A percentile compares a stretch with the other conserved stretches of the same genome.
Conservation (phyloP, 192 early-diverging fungal genomes). For the Coemansia sp. region DNA sequence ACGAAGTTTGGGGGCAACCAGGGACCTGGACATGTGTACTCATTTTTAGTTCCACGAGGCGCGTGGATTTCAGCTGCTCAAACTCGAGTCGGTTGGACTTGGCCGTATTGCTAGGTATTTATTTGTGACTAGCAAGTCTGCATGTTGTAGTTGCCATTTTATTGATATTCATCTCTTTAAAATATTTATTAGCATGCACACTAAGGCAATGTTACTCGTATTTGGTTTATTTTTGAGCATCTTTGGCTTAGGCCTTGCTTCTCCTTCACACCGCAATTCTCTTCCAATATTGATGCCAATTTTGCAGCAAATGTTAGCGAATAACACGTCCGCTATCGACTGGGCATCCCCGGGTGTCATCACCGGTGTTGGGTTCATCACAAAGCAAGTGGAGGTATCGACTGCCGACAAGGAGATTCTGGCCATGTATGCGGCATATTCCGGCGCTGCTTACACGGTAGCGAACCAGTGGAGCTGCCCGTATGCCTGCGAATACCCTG, state of each 20-base stretch:
- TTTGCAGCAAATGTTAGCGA: background rate
- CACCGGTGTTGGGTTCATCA: background rate
- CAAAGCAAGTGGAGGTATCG: constrained; percentile 10
- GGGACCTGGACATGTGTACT: background rate
- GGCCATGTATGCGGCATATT: constrained; percentile 43
- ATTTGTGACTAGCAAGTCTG: background rate
- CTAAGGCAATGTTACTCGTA: constrained; percentile 1
- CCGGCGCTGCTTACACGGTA: constrained; percentile 51
- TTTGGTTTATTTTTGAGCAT: background rate
- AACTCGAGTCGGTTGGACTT: background rate
- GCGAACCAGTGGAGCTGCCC: constrained; percentile 37
- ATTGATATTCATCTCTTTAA: background rate
- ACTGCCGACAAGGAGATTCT: constrained; percentile 11
- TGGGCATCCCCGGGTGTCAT: background rate
- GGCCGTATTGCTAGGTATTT: too few relatives aligned
- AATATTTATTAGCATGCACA: constrained; percentile 42
- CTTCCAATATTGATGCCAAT: background rate
- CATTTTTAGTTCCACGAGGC: background rate
- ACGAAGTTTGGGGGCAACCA: background rate
- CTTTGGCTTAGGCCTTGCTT: background rate
- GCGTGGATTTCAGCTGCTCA: background rate
- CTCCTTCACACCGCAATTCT: background rate
- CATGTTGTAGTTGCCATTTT: background rate
- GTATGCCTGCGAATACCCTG: constrained; percentile 44
- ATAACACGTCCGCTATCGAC: background rate